Conservation (phyloP, 192 early-diverging fungal species). For the Backusella tuberculispora region DNA sequence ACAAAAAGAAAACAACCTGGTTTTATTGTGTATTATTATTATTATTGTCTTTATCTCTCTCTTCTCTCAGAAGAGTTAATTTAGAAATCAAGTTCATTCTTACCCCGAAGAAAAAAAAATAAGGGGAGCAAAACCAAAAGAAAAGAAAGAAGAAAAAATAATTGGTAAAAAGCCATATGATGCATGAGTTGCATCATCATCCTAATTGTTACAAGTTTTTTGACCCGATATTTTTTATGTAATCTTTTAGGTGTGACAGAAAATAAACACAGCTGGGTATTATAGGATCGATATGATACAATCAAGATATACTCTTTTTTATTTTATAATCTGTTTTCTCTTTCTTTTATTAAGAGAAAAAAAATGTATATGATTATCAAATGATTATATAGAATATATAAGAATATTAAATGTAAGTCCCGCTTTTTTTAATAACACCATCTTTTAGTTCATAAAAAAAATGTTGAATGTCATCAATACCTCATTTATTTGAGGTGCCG, state of each 20-base stretch:
- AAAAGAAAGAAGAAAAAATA: neutral
- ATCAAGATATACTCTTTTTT: constrained; percentile 7
- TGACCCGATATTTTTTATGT: constrained; percentile 1
- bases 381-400: neutral
- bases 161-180: neutral
- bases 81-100: neutral
- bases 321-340: neutral
- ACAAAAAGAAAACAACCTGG: too few species aligned
- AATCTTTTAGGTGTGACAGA: neutral
- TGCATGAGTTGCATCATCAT: neutral
- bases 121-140: too few species aligned
- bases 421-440: neutral
- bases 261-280: constrained; percentile 1
- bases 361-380: neutral
- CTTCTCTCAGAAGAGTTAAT: too few species aligned
- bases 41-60: too few species aligned
- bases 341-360: neutral
- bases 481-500: too few species aligned
- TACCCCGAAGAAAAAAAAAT: too few species aligned
- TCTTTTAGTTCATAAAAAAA: too few species aligned
- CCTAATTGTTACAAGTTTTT: neutral
- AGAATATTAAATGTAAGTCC: neutral
- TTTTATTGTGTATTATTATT: too few species aligned
- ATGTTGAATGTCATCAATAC: too few species aligned
- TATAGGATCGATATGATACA: constrained; percentile 8